Base-by-base conservation (phyloP, 2,329 filamentous ascomycete genomes). In the Stachybotrys echinatus region DNA sequence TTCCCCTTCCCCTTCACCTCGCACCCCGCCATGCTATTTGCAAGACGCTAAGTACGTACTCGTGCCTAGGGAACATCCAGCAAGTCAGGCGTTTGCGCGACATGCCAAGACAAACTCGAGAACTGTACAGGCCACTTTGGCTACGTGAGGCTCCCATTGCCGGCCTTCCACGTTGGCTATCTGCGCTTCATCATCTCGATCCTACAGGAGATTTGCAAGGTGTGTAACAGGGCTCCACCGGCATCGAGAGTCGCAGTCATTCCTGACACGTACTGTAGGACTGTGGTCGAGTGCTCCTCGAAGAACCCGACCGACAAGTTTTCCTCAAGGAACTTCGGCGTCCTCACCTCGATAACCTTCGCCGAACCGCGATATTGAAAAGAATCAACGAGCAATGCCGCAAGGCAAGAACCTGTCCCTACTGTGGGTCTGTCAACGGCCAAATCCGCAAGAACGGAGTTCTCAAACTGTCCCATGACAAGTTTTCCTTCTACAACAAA, bases 111-210 rank as follows among this genome's bases (percentile, higher is more conserved):
- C 62, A 79, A 83, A 17, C 75, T 97, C 23, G 82, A 90, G 60
- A 84, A 87, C 56, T 99, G 94, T 69, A 94, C 90, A 58, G 94
- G 94, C 12, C 94, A 99, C 69, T 99, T 97, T 63, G 94, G 94
- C 45, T 87, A 96, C 69, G 88, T 99, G 61, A 85, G 89, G 61
- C 81, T 99, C 17, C 89, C 92, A 2, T 76, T 99, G 47, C 94
- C 94, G 5, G 90, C 88, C 42, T 97, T 97, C 64, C 94, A 99
- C 65, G 91, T 97, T 56, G 94, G 94, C 37, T 99, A 96, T 65
- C 81, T 99, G 61, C 94, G 91, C 65, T 91, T 95, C 66, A 90
- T 94, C 55, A 92, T 95, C 64, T 86, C 85, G 42, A 92, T 96
- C 50, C 77, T 99, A 20, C 92, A 97, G 66, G 88, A 94, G 62